These are phyloP conservation scores for Hypoxylon intermedium DNA, from an alignment of 495 filamentous ascomycete species.

Conservation along the genomic window DNA sequence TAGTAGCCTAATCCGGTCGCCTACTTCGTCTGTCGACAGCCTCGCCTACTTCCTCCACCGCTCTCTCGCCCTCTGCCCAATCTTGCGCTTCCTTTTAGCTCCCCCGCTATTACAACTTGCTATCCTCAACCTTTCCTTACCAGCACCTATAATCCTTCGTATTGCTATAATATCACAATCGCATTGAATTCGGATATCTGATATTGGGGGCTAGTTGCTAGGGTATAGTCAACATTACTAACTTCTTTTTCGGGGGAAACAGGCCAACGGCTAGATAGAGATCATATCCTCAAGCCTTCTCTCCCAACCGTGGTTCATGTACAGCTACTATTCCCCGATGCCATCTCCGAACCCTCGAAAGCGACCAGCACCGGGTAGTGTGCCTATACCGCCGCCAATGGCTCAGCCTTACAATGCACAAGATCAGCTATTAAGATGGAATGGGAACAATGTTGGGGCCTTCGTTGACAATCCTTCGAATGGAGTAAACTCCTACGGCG, in stretches of 20 bases:
- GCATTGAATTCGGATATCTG: neutral
- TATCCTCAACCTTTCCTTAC: slow-evolving; percentile 3
- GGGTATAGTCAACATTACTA: slow-evolving; percentile 6
- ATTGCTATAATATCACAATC: neutral
- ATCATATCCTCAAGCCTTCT: slow-evolving; percentile 2
- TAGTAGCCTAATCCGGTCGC: slow-evolving; percentile 27
- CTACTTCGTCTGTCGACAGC: slow-evolving; percentile 23
- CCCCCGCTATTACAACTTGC: slow-evolving; percentile 10
- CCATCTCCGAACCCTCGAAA: slow-evolving; percentile 67
- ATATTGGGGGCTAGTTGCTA: neutral
- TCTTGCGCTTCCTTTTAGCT: slow-evolving; percentile 5
- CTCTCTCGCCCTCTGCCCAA: slow-evolving; percentile 13
- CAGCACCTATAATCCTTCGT: neutral
- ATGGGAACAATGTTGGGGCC: slow-evolving; percentile 37
- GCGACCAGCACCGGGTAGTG: slow-evolving; percentile 73
- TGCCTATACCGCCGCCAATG: slow-evolving; percentile 56
- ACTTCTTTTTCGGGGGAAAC: slow-evolving; percentile 2
- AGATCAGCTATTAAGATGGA: slow-evolving; percentile 54
- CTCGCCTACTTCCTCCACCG: slow-evolving; percentile 20
- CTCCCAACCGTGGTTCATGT: slow-evolving; percentile 38
- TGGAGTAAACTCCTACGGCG: slow-evolving; percentile 49
- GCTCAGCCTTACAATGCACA: slow-evolving; percentile 52
- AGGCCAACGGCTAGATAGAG: slow-evolving; percentile 9
- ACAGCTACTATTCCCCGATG: slow-evolving; percentile 49
- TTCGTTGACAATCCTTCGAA: slow-evolving; percentile 46